Base-by-base conservation (phyloP, 257 asterid species). In the Capsicum rhomboideum region DNA sequence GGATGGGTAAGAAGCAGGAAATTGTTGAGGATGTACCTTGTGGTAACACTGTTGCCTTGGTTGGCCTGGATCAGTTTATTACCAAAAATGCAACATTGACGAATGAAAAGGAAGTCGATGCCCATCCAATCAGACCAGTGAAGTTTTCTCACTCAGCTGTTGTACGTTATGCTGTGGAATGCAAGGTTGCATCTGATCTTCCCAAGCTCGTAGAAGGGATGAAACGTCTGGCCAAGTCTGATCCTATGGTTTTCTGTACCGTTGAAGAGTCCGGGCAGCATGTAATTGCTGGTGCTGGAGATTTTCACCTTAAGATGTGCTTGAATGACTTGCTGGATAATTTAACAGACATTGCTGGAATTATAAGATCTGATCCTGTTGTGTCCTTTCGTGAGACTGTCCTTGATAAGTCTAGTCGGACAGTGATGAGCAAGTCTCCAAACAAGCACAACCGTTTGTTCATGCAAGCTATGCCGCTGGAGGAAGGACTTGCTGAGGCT, bases 1-100 rank as follows among this genome's bases (percentile, higher is more conserved):
- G 89, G 90, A 88, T 88, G 90, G 90, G 90, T 13, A 86, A 86
- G 88, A 88, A 17, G 87, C 88, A 88, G 78, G 90, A 88, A 82
- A 88, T 87, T 12, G 89, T 88, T 23, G 90, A 88, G 58, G 91
- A 88, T 71, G 91, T 88, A 2, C 91, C 91, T 0, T 88, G 91
- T 83, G 91, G 89, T 7, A 88, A 88, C 79, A 88, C 91, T 8
- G 91, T 88, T 37, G 91, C 91, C 67, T 5, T 88, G 91, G 89
- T 88, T 71, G 91, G 91, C 44, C 71, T 88, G 69, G 89, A 88
- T 80, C 91, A 88, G 37, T 86, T 59, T 77, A 88, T 88, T 55
- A 86, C 88, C 74, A 88, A 88, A 82, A 88, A 86, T 49, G 91
- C 91, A 8, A 86, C 91, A 44, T 83, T 86, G 85, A 88, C 91